phyloP scores from a whole-genome alignment of 805 yeast genomes.

The Ascoidea tarda region DNA sequence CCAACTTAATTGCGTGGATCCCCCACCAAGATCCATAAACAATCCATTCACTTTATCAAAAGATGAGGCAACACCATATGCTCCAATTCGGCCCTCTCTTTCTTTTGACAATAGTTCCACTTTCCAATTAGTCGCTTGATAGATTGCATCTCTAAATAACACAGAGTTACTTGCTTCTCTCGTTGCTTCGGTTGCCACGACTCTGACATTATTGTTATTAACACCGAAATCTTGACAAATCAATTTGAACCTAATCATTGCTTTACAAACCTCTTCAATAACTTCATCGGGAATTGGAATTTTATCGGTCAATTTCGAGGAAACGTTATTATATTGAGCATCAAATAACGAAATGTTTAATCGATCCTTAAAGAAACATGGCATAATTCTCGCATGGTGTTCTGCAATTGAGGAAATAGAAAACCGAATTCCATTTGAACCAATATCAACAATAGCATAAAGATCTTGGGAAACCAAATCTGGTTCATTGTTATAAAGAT shows the following conservation, averaged over 20 bases:
- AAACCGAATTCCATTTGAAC: slow-evolving; percentile 63
- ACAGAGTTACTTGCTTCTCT: slow-evolving; percentile 53
- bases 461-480: slow-evolving; percentile 43
- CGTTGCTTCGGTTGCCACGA: slow-evolving; percentile 66
- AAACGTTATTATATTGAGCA: slow-evolving; percentile 31
- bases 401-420: slow-evolving; percentile 57
- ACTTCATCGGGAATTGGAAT: slow-evolving; percentile 44
- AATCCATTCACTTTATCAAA: slow-evolving; percentile 53
- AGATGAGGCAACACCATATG: slow-evolving; percentile 64
- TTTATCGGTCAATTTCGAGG: slow-evolving; percentile 18
- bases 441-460: slow-evolving; percentile 62
- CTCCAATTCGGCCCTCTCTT: slow-evolving; percentile 55
- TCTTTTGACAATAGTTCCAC: slow-evolving; percentile 44
- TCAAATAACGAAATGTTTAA: slow-evolving; percentile 58
- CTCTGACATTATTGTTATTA: slow-evolving; percentile 35
- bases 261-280: slow-evolving; percentile 42
- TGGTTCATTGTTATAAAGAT: slow-evolving; percentile 24
- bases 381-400: slow-evolving; percentile 62
- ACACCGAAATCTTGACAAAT: slow-evolving; percentile 70
- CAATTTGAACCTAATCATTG: slow-evolving; percentile 52
- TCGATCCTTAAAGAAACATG: slow-evolving; percentile 64
- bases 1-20: slow-evolving; percentile 60
- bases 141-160: slow-evolving; percentile 41
- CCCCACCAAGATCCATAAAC: slow-evolving; percentile 65
- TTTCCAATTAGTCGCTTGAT: slow-evolving; percentile 50